Base-by-base conservation (phyloP, 2,329 filamentous ascomycete genomes). In the Didymella exigua region DNA sequence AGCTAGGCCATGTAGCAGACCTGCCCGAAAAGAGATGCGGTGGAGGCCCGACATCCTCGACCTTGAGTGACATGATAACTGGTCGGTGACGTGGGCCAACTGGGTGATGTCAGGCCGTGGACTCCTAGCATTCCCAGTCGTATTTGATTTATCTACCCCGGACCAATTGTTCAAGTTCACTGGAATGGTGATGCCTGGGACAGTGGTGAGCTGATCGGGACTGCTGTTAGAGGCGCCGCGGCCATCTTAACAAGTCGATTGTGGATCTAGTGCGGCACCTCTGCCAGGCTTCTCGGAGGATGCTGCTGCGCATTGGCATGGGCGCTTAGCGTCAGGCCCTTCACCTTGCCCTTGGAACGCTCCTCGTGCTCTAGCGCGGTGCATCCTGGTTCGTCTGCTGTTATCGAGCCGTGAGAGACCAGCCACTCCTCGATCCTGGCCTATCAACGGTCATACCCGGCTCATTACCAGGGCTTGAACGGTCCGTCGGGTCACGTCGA, bases 381-480 rank as follows among this genome's bases (percentile, higher is more conserved):
- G 48, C 33, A 59, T 54, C 56, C 58, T 57, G 57, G 61, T 54
- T 54, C 59, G 54, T 54, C 57, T 59, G 65, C 52, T 50, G 47
- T 63, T 61, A 19, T 65, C 69, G 65, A 72, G 70, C 70, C 70
- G 66, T 69, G 63, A 62, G 52, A 63, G 66, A 62, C 61, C 52
- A 62, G 63, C 53, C 54, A 51, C 54, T 43, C 52, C 60, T 63
- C 26, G 24, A 34, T 46, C 43, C 43, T 26, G 51, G 62, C 56
- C 56, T 61, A 55, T 62, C 45, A 55, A 68, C 66, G 69, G 69
- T 67, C 68, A 64, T 59, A 68, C 65, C 70, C 69, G 70, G 69
- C 60, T 71, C 66, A 69, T 65, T 69, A 60, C 63, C 63, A 62
- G 62, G 63, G 66, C 69, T 68, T 71, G 69, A 69, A 73, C 70